Percentiles rank a stretch among this genome's conserved stretches.
Conservation (phyloP, 2,329 filamentous ascomycete species). For the Cyclaneusma minus region DNA sequence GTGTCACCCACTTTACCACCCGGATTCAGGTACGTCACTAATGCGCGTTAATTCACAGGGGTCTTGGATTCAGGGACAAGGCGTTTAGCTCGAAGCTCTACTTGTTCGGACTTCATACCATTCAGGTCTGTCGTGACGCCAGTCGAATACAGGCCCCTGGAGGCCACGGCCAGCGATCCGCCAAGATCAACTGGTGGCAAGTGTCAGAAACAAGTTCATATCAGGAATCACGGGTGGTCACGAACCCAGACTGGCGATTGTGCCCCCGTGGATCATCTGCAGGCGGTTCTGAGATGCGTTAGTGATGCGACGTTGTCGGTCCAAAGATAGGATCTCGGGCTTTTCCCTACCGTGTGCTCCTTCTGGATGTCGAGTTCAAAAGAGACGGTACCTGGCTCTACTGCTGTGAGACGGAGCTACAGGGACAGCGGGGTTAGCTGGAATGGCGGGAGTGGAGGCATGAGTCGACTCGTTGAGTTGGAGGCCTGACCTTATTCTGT, state of each 20-base stretch:
- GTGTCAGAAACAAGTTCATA: slow-evolving; percentile 1
- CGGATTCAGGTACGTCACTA: slow-evolving; percentile 47
- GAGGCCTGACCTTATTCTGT: too few relatives aligned
- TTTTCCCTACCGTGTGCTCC: slow-evolving; percentile 51
- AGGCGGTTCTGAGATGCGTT: slow-evolving; percentile 47
- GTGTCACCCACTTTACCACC: slow-evolving; percentile 42
- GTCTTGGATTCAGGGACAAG: background rate
- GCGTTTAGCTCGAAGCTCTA: slow-evolving; percentile 1
- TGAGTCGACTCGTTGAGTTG: too few relatives aligned
- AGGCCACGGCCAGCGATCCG: slow-evolving; percentile 49
- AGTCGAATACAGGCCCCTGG: slow-evolving; percentile 44
- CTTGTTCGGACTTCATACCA: slow-evolving; percentile 22
- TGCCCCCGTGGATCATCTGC: slow-evolving; percentile 62
- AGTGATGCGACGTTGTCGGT: slow-evolving; percentile 1
- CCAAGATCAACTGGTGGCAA: slow-evolving; percentile 38
- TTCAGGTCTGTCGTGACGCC: slow-evolving; percentile 52
- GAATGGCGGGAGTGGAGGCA: too few relatives aligned
- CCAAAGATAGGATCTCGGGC: background rate
- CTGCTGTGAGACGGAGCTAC: slow-evolving; percentile 52
- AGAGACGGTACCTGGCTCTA: slow-evolving; percentile 50
- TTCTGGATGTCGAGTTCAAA: slow-evolving; percentile 64
- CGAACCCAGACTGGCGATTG: slow-evolving; percentile 51
- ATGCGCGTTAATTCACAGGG: background rate
- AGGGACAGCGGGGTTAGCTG: slow-evolving; percentile 1
- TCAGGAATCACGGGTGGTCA: background rate